Percentiles rank a stretch among this genome's conserved stretches.
Evolutionary conservation across 768 basidiomycete genomes (phyloP).

Genomic region (Russula sp.): DNA sequence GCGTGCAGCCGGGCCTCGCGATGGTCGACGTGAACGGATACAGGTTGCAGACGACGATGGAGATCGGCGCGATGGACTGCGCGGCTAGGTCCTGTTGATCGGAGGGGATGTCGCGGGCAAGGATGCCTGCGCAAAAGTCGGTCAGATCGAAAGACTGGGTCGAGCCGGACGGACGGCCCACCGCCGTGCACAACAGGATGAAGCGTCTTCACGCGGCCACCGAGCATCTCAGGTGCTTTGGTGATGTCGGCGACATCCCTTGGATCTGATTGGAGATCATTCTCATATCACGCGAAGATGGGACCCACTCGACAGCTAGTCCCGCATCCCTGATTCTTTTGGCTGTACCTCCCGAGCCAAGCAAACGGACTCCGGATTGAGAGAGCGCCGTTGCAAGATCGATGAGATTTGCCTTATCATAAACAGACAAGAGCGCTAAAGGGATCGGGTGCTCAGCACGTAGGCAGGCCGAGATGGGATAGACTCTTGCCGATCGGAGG

Average conservation of each 20-base stretch:
- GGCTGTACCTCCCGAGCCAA: conserved; percentile 96
- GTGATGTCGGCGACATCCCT: conserved; percentile 98
- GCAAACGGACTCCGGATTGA: conserved; percentile 73
- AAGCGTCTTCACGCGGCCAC: conserved; percentile 95
- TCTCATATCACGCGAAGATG: neutral
- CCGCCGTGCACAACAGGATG: conserved; percentile 98
- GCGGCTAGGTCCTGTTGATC: conserved; percentile 81
- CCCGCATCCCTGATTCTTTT: conserved; percentile 96
- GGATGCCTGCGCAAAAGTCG: conserved; percentile 57
- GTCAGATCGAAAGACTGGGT: neutral
- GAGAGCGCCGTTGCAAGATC: conserved; percentile 85
- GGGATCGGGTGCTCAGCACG: neutral
- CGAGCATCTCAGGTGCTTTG: conserved; percentile 98
- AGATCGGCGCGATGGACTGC: conserved; percentile 86
- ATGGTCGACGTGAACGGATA: conserved; percentile 95
- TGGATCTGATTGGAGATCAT: conserved; percentile 1
- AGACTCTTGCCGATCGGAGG: conserved; percentile 31
- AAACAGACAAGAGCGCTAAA: conserved; percentile 87
- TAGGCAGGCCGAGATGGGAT: neutral
- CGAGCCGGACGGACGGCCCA: conserved; percentile 31
- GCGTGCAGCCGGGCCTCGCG: conserved; percentile 80
- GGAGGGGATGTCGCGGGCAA: conserved; percentile 86
- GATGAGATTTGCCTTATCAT: conserved; percentile 88
- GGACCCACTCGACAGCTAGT: conserved; percentile 77
- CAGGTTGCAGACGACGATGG: conserved; percentile 97